Evolutionary conservation across 2,329 filamentous ascomycete species (phyloP).

Genomic region (Penicillium italicum): DNA sequence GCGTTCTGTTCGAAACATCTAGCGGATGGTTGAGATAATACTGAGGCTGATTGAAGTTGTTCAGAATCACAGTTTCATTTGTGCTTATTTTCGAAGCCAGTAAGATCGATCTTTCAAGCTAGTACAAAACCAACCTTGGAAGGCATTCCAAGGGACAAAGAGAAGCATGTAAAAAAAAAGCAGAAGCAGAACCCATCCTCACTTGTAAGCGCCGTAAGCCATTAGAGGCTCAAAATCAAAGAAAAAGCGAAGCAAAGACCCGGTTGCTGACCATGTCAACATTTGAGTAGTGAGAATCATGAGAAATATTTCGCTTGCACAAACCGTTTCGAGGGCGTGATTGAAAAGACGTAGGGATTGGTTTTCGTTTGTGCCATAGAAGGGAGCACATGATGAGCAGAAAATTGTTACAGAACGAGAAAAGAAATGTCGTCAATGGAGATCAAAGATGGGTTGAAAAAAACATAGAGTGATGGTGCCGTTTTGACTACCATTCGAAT

Average conservation of each 20-base stretch:
- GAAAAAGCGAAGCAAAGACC: constrained; percentile 4
- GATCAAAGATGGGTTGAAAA: not conserved
- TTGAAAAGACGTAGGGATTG: not conserved
- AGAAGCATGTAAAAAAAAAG: constrained; percentile 1
- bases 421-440: constrained; percentile 4
- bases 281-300: constrained; percentile 10
- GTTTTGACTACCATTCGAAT: constrained; percentile 80
- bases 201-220: constrained; percentile 28
- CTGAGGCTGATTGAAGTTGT: not conserved
- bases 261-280: constrained; percentile 8
- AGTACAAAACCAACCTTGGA: constrained; percentile 18
- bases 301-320: constrained; percentile 15
- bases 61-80: constrained; percentile 3
- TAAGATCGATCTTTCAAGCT: constrained; percentile 17
- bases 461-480: not conserved
- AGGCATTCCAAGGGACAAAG: constrained; percentile 2
- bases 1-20: too few species aligned
- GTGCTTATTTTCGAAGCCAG: constrained; percentile 9
- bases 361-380: constrained; percentile 15
- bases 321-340: constrained; percentile 14
- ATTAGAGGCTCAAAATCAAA: constrained; percentile 6
- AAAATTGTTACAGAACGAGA: constrained; percentile 18
- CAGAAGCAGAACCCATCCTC: constrained; percentile 16
- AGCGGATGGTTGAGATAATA: not conserved
- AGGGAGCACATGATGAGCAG: constrained; percentile 1